Percentiles rank a stretch among this genome's conserved stretches.
These are phyloP conservation scores for Lathyrus oleraceus DNA, from an alignment of 306 rosid genomes.

Conservation along the genomic window DNA sequence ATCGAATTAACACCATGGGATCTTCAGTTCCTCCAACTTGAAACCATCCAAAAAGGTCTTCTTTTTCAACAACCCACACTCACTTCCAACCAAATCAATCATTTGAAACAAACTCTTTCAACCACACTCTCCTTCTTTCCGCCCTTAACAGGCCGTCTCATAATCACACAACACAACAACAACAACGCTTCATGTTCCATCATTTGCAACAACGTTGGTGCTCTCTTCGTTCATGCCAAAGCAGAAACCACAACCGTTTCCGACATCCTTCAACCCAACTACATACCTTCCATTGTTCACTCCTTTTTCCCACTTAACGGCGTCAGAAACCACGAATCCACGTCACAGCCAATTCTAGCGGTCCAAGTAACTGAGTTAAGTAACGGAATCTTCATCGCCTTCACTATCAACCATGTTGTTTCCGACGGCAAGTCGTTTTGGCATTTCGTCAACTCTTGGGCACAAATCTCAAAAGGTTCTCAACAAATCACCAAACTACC, in stretches of 20 bases:
- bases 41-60: conserved; percentile 45
- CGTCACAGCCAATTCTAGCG: conserved; percentile 40
- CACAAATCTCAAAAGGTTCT: conserved; percentile 36
- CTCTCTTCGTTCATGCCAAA: conserved; percentile 38
- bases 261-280: conserved; percentile 35
- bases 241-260: conserved; percentile 3
- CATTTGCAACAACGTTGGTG: conserved; percentile 38
- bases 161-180: neutral
- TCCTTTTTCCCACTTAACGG: conserved; percentile 43
- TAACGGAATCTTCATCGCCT: conserved; percentile 48
- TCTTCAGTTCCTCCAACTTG: conserved; percentile 22
- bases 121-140: conserved; percentile 37
- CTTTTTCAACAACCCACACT: conserved; percentile 33
- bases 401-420: conserved; percentile 31
- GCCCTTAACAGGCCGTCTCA: conserved; percentile 45
- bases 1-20: conserved; percentile 51
- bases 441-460: conserved; percentile 49
- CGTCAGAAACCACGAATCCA: conserved; percentile 9
- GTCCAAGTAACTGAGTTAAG: conserved; percentile 50
- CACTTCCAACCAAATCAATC: conserved; percentile 6
- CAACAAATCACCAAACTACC: neutral
- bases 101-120: conserved; percentile 41
- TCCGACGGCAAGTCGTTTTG: conserved; percentile 45
- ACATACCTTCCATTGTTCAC: conserved; percentile 37
- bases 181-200: conserved; percentile 22